Evolutionary conservation across 2,329 filamentous ascomycete species (phyloP).

Genomic region (Penicillium sumatraense): DNA sequence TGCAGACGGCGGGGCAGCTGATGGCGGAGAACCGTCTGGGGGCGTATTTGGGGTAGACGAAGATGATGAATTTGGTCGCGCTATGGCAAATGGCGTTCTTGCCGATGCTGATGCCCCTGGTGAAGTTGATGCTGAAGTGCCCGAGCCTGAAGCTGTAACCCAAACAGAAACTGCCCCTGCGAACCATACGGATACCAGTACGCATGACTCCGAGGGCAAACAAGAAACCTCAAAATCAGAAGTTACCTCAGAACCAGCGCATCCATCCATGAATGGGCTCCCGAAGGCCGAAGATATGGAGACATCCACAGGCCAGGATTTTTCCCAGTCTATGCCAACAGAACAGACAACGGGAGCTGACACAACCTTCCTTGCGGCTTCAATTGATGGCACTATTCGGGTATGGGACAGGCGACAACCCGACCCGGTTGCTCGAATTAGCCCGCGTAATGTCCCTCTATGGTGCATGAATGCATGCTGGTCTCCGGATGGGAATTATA

Average conservation of each 20-base stretch:
- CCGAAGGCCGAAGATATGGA: conserved; percentile 49
- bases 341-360: conserved; percentile 60
- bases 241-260: conserved; percentile 29
- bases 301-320: conserved; percentile 29
- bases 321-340: conserved; percentile 32
- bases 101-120: conserved; percentile 52
- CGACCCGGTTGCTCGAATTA: conserved; percentile 78
- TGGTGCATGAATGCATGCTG: conserved; percentile 99
- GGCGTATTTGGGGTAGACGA: conserved; percentile 78
- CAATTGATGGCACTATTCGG: conserved; percentile 53
- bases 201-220: conserved; percentile 11
- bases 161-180: conserved; percentile 11
- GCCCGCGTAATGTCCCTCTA: conserved; percentile 76
- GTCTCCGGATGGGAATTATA: conserved; percentile 92
- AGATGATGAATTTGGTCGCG: conserved; percentile 78
- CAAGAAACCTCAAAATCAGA: conserved; percentile 21
- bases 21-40: conserved; percentile 54
- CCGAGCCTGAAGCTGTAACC: conserved; percentile 23
- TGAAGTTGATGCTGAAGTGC: conserved; percentile 33
- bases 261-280: conserved; percentile 45
- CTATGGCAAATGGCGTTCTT: conserved; percentile 67
- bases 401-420: conserved; percentile 65
- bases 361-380: conserved; percentile 82
- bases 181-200: background rate
- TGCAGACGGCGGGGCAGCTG: conserved; percentile 60